Percentiles rank a stretch among this genome's conserved stretches.
Conservation (phyloP, 2,329 filamentous ascomycete genomes). For the Aspergillus latus region DNA sequence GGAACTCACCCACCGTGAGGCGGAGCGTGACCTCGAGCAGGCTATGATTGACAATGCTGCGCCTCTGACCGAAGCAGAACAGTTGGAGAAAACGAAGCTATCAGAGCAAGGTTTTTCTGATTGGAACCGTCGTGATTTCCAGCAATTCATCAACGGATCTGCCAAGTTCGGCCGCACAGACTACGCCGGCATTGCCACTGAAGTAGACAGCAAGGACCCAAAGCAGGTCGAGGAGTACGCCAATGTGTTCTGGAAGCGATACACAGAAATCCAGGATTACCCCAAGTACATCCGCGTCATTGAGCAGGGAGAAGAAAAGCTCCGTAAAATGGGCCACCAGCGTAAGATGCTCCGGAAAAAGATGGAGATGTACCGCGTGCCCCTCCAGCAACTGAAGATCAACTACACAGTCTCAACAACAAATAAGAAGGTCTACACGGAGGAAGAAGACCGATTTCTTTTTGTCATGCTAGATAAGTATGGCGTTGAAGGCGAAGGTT, state of each 20-base stretch:
- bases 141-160: slow-evolving; percentile 95
- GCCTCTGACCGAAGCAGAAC: slow-evolving; percentile 83
- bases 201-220: slow-evolving; percentile 86
- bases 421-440: slow-evolving; percentile 99
- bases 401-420: slow-evolving; percentile 99
- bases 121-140: slow-evolving; percentile 97
- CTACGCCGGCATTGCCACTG: slow-evolving; percentile 79
- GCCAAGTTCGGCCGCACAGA: slow-evolving; percentile 87
- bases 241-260: slow-evolving; percentile 94
- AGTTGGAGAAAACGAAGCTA: slow-evolving; percentile 78
- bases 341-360: slow-evolving; percentile 92
- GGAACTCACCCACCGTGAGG: slow-evolving; percentile 77
- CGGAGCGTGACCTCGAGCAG: slow-evolving; percentile 83
- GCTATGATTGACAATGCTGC: slow-evolving; percentile 90
- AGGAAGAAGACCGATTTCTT: slow-evolving; percentile 95
- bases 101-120: slow-evolving; percentile 83
- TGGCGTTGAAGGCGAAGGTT: slow-evolving; percentile 83
- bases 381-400: slow-evolving; percentile 95
- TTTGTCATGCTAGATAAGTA: slow-evolving; percentile 90
- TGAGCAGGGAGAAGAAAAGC: slow-evolving; percentile 87
- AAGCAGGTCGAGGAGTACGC: slow-evolving; percentile 88
- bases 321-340: slow-evolving; percentile 85
- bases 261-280: slow-evolving; percentile 86
- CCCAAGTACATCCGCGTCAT: slow-evolving; percentile 85
- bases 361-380: slow-evolving; percentile 94